Base-by-base conservation (phyloP, 805 yeast genomes). In the Sugiyamaella valdiviana region DNA sequence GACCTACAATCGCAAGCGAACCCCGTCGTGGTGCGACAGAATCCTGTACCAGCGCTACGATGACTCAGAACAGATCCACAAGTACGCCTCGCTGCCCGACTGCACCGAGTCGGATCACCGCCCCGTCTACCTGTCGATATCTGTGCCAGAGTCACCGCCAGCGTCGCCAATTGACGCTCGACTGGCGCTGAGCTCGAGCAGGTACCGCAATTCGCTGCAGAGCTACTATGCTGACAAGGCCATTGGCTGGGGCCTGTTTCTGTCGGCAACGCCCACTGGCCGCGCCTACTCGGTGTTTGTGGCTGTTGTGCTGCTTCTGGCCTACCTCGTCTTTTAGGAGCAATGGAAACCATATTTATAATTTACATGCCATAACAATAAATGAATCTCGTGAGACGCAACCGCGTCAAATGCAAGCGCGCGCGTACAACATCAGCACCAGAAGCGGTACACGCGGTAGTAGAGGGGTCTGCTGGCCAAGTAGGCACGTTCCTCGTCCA, bases 11-110 rank as follows among this genome's bases (percentile, higher is more conserved):
- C 38, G 62, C 1, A 81, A 79, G 55, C 71, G 96, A 48, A 68
- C 70, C 1, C 95, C 96, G 0, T 82, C 95, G 5, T 90, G 95
- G 95, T 89, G 96, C 65, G 98, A 90, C 62, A 67, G 98, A 46
- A 77, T 90, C 5, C 62, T 90, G 41, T 86, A 69, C 58, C 75
- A 76, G 48, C 61, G 70, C 1, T 77, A 81, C 20, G 63, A 65
- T 50, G 21, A 32, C 15, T 21, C 22, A n/a, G 46, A 70, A 64
- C 32, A 50, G 3, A 50, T 78, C 1, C 54, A 64, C 12, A 59
- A 62, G 2, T 88, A 88, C 63, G 57, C 66, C 23, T 71, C 85
- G 5, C 55, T 85, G 6, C 62, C 68, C 1, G 61, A 68, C 0
- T 64, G 83, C 36, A 64, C 66, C 4, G 68, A 72, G 20, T 85